Conservation (phyloP, 257 asterid species). For the Solanum ossicruentum region DNA sequence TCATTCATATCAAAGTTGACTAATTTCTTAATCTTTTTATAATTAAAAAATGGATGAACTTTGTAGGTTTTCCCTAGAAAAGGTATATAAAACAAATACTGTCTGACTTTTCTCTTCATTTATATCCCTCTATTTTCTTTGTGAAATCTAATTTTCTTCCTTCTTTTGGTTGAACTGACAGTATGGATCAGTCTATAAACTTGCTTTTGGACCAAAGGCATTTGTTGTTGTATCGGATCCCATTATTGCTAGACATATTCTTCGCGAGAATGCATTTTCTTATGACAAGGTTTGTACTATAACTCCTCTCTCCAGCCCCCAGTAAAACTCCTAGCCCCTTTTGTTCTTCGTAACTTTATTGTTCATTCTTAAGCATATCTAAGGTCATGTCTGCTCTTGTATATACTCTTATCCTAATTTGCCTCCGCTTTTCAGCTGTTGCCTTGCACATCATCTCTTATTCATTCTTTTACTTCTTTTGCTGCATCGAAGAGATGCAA, state of each 20-base stretch:
- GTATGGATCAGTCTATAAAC: conserved; percentile 91
- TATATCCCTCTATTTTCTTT: neutral
- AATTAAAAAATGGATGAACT: neutral
- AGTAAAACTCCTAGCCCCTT: neutral
- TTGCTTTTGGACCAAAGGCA: conserved; percentile 98
- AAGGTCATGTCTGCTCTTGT: neutral
- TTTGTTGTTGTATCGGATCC: conserved; percentile 96
- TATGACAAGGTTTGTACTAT: conserved; percentile 66
- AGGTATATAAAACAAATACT: neutral
- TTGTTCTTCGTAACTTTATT: neutral
- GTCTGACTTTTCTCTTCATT: neutral
- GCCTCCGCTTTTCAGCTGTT: neutral
- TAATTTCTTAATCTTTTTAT: neutral
- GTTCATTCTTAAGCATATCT: neutral
- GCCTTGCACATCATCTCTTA: neutral
- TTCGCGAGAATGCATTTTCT: conserved; percentile 89
- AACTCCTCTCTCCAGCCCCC: neutral
- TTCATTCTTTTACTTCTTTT: neutral
- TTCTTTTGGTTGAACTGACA: conserved; percentile 27
- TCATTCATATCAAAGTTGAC: neutral
- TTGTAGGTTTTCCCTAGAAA: neutral
- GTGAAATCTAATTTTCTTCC: conserved; percentile 2
- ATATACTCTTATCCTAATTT: neutral
- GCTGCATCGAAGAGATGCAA: neutral
- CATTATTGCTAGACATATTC: conserved; percentile 77